These are phyloP conservation scores for Paraglomus brasilianum DNA, from an alignment of 192 early-diverging fungal genomes.

Conservation along the genomic window DNA sequence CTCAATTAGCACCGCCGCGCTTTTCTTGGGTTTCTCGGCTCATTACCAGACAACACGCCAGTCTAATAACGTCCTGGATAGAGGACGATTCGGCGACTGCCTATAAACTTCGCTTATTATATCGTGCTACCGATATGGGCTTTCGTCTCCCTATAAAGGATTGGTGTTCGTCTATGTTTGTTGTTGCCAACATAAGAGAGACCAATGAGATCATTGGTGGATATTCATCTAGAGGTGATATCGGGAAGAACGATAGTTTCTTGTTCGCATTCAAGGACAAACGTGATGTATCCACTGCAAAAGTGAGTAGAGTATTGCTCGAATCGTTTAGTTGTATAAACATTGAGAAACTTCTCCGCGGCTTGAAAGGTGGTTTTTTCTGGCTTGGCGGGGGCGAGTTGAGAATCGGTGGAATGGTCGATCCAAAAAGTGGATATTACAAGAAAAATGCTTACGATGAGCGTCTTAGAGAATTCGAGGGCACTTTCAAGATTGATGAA, in stretches of 20 bases:
- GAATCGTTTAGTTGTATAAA: not conserved
- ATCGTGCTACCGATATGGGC: no score
- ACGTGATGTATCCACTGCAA: not conserved
- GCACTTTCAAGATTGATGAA: constrained; percentile 8
- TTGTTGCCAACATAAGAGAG: no score
- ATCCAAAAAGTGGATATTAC: constrained; percentile 20
- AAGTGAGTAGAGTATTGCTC: not conserved
- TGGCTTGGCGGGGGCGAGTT: not conserved
- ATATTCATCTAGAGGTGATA: no score
- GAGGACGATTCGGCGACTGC: not conserved
- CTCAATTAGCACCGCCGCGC: not conserved
- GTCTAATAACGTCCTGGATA: constrained; percentile 17
- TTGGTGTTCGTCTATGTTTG: no score
- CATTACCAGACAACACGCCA: not conserved
- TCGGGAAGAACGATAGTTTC: not conserved
- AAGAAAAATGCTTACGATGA: constrained; percentile 7
- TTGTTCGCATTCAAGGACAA: not conserved
- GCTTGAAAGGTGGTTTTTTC: not conserved
- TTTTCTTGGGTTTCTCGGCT: not conserved
- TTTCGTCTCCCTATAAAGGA: no score
- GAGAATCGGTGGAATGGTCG: not conserved
- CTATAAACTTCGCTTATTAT: no score
- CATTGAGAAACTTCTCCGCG: not conserved
- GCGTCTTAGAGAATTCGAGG: not conserved
- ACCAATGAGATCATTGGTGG: no score